phyloP scores from a whole-genome alignment of 148 eudicot genomes.

The Oxyria digyna region DNA sequence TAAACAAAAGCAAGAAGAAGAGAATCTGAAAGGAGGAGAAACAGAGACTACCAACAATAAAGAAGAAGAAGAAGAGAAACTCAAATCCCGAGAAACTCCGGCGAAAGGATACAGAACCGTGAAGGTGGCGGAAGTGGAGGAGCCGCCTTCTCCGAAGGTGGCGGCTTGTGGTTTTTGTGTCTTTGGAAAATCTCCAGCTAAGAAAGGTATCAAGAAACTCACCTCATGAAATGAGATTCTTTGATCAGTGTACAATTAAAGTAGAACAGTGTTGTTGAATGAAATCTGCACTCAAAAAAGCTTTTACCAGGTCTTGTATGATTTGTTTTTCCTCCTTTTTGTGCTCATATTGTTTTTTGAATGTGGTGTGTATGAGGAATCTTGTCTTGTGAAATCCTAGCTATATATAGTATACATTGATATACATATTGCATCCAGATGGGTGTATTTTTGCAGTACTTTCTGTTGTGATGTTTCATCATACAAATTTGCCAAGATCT shows the following conservation, averaged over 20 bases:
- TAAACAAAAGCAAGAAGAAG: neutral
- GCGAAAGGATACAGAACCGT: constrained; percentile 13
- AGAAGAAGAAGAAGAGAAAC: neutral
- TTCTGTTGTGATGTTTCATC: too few relatives aligned
- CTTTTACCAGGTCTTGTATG: constrained; percentile 3
- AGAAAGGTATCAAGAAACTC: neutral
- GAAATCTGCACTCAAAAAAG: neutral
- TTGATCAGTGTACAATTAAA: neutral
- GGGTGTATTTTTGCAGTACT: too few relatives aligned
- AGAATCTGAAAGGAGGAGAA: too few relatives aligned
- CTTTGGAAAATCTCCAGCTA: constrained; percentile 22
- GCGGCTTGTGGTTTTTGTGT: constrained; percentile 51
- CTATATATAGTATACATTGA: neutral
- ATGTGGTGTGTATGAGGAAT: neutral
- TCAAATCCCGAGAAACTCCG: neutral
- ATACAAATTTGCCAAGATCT: neutral
- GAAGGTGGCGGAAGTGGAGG: constrained; percentile 39
- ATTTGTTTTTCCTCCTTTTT: neutral
- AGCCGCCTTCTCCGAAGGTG: constrained; percentile 79
- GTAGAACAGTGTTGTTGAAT: neutral
- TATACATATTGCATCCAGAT: neutral
- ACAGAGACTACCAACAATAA: too few relatives aligned
- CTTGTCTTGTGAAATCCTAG: neutral
- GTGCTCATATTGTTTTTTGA: neutral
- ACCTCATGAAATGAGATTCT: neutral